Evolutionary conservation across 371 early-diverging fungal genomes (phyloP), one percentile per base, ranked within the genome.

Genomic region (Rhizopus delemar): DNA sequence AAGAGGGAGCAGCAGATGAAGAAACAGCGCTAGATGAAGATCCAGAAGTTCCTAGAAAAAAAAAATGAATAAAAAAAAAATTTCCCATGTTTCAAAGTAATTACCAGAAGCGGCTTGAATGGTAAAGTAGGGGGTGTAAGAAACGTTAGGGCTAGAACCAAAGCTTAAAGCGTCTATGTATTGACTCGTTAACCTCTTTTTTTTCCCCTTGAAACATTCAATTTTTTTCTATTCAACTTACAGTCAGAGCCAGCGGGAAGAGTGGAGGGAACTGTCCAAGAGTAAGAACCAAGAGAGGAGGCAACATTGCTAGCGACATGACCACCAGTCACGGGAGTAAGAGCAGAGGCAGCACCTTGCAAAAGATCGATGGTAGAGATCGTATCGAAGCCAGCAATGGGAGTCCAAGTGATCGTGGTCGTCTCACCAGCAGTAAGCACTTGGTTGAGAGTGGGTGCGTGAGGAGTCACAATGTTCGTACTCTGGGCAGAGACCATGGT

Each of bases 321-420:
- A 32, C 50, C 46, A 48, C 38, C 29, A 38, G 9, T 16, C 48
- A 66, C 51, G 22, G 55, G 41, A 8, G 33, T 43, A 38, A 65
- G 62, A 28, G 59, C 66, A 58, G 29, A 12, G 11, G 46, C 38
- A 53, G 13, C 31, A 56, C 64, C 71, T 28, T 70, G 38, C 52
- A 65, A 66, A 45, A 79, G 74, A 34, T 68, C 70, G 62, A 79
- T 76, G 51, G 71, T 55, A 29, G 70, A 52, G 60, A 79, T 70
- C 22, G 68, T 68, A 28, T 62, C 53, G 7, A 68, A 65, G 32
- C 59, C 69, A 43, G 70, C 60, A 41, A 56, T 57, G 41, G 65
- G 59, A 41, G 52, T 29, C 80, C 80, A 79, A 48, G 60, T 64
- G 55, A 79, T 74, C 49, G 60, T 50, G 51, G 69, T 66, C 35